Evolutionary conservation across 1,139 yeast genomes (phyloP).

Genomic region (Saccharomyces hybrid): DNA sequence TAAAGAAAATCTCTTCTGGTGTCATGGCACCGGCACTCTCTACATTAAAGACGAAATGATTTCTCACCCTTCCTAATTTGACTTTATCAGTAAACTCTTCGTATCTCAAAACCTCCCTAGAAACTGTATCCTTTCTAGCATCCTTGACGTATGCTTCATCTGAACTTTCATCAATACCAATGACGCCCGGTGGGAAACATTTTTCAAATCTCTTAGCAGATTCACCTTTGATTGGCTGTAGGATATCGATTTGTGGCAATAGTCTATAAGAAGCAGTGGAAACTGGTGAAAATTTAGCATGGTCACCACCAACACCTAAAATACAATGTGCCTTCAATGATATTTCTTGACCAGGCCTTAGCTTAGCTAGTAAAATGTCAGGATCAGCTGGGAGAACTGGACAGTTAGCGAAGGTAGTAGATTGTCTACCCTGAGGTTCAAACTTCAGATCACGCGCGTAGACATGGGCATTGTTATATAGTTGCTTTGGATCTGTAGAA

Average conservation of each 20-base stretch:
- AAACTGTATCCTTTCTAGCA: slow-evolving; percentile 90
- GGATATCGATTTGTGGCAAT: slow-evolving; percentile 81
- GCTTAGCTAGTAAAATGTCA: slow-evolving; percentile 78
- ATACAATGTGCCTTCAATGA: slow-evolving; percentile 84
- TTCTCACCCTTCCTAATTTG: slow-evolving; percentile 81
- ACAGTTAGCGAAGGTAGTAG: slow-evolving; percentile 53
- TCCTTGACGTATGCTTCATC: slow-evolving; percentile 79
- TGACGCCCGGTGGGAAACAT: slow-evolving; percentile 91
- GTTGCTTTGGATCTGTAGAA: slow-evolving; percentile 72
- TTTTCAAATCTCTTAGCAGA: slow-evolving; percentile 72
- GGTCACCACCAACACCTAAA: slow-evolving; percentile 88
- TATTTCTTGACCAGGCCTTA: slow-evolving; percentile 96
- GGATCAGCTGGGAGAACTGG: slow-evolving; percentile 82
- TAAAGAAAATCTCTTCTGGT: slow-evolving; percentile 90
- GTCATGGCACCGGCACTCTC: slow-evolving; percentile 96
- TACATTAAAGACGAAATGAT: slow-evolving; percentile 86
- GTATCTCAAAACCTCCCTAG: slow-evolving; percentile 91
- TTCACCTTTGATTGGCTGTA: slow-evolving; percentile 65
- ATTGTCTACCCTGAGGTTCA: slow-evolving; percentile 86
- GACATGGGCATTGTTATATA: slow-evolving; percentile 76
- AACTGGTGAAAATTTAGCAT: slow-evolving; percentile 95
- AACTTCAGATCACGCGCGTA: slow-evolving; percentile 84
- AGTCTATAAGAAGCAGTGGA: slow-evolving; percentile 95
- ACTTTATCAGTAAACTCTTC: slow-evolving; percentile 85
- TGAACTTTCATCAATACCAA: slow-evolving; percentile 52